Conservation (phyloP, 495 filamentous ascomycete genomes). For the Xylaria curta region DNA sequence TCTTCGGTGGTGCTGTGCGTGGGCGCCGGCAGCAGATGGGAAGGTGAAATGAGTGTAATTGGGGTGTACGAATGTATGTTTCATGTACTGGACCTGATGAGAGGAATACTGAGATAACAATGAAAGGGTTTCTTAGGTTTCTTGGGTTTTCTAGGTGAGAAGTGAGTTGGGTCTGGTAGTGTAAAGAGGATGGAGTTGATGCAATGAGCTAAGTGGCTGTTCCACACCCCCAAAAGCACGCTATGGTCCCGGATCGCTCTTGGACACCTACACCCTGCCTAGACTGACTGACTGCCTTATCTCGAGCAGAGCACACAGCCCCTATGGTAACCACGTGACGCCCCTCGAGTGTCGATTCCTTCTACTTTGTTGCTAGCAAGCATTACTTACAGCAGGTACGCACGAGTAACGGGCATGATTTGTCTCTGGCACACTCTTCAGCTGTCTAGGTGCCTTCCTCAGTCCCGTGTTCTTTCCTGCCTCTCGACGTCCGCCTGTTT, state of each 20-base stretch:
- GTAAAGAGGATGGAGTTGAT: conserved; percentile 25
- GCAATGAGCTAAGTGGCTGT: conserved; percentile 19
- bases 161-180: conserved; percentile 6
- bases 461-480: neutral
- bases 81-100: neutral
- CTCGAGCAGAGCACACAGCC: conserved; percentile 18
- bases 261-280: conserved; percentile 4
- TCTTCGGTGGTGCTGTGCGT: neutral
- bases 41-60: conserved; percentile 1
- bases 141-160: neutral
- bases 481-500: neutral
- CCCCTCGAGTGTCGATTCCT: neutral
- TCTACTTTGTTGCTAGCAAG: neutral
- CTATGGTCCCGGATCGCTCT: conserved; percentile 8
- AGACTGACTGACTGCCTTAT: conserved; percentile 11
- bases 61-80: neutral
- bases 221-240: conserved; percentile 18
- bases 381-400: neutral
- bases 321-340: conserved; percentile 16
- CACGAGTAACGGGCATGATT: neutral
- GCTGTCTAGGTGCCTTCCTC: neutral
- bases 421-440: conserved; percentile 9
- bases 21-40: neutral
- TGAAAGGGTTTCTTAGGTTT: neutral
- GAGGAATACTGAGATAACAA: neutral